Evolutionary conservation across 805 yeast species (phyloP).

Genomic region (Metschnikowia gruessii): DNA sequence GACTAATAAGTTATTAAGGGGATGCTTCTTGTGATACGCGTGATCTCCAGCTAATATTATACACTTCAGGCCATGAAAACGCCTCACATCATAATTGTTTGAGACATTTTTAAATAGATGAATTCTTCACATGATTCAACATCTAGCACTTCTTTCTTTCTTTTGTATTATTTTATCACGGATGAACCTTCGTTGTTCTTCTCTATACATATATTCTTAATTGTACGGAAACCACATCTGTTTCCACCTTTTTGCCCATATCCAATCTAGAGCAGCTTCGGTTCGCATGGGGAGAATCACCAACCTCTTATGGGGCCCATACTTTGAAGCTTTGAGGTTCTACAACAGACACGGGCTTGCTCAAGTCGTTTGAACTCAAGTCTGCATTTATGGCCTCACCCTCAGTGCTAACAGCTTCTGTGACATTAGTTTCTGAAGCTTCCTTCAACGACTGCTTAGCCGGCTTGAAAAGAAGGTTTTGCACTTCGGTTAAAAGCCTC

Average conservation of each 20-base stretch:
- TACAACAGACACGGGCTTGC: slow-evolving; percentile 36
- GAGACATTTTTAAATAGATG: too few species aligned
- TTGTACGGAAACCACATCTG: neutral
- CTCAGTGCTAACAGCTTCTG: slow-evolving; percentile 3
- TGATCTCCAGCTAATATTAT: too few species aligned
- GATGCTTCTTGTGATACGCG: too few species aligned
- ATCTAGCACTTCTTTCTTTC: neutral
- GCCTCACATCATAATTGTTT: too few species aligned
- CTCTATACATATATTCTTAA: neutral
- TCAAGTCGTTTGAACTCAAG: slow-evolving; percentile 2
- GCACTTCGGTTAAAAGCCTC: slow-evolving; percentile 31
- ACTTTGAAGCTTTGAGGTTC: slow-evolving; percentile 44
- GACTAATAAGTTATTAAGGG: too few species aligned
- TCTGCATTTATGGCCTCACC: slow-evolving; percentile 7
- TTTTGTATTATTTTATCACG: neutral
- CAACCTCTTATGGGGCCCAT: slow-evolving; percentile 37
- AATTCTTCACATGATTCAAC: too few species aligned
- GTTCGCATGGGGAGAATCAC: too few species aligned
- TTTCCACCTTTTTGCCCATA: neutral
- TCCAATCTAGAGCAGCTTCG: neutral
- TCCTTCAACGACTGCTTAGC: slow-evolving; percentile 24
- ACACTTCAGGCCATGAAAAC: too few species aligned
- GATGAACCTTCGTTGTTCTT: neutral
- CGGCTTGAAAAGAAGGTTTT: slow-evolving; percentile 35
- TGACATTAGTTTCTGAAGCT: slow-evolving; percentile 10